Base-by-base conservation (phyloP, 495 filamentous ascomycete genomes). In the Parathielavia appendiculata region DNA sequence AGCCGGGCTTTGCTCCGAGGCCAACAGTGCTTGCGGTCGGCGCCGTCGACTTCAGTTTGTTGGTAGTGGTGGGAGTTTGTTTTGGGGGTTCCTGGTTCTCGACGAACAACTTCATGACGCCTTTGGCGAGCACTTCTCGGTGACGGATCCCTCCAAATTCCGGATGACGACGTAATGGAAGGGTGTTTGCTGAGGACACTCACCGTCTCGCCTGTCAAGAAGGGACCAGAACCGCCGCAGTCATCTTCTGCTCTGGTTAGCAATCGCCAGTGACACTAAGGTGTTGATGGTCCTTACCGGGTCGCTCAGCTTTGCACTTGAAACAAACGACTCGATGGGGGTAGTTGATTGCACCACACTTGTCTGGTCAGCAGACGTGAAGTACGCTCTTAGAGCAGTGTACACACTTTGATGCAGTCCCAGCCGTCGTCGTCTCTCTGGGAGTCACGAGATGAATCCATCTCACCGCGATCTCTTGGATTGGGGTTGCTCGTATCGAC, bases 131-230 rank as follows among this genome's bases (percentile, higher is more conserved):
- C 13, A 91, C 76, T 57, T 82, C 69, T 95, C 91, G 17, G 78
- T 88, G 20, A 91, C 85, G 4, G 85, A 83, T 7, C 81, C 68
- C 41, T 91, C 86, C n/a, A 96, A 75, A 16, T 83, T 83, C 45
- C 89, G 83, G 35, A 96, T 76, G 5, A 96, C 79, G 16, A 96
- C 75, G 58, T 92, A 92, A 51, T 93, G 90, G 2, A 89, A 92
- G 1, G 89, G 83, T 5, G 81, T 80, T 47, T 82, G 81, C 44
- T 92, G 85, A 5, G 86, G 81, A 9, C 87, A 86, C 45, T 84
- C 88, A 70, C 92, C 44, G 88, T 90, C 64, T 91, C 87, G 20
- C 91, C 91, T 53, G 79, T 88, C 57, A 86, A 63, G 51, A 66
- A 62, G 4, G 60, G 63, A 6, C 63, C 67, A 4, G 58, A 62